These are phyloP conservation scores for Blastomyces silverae DNA, from an alignment of 2,329 filamentous ascomycete species.

Conservation along the genomic window DNA sequence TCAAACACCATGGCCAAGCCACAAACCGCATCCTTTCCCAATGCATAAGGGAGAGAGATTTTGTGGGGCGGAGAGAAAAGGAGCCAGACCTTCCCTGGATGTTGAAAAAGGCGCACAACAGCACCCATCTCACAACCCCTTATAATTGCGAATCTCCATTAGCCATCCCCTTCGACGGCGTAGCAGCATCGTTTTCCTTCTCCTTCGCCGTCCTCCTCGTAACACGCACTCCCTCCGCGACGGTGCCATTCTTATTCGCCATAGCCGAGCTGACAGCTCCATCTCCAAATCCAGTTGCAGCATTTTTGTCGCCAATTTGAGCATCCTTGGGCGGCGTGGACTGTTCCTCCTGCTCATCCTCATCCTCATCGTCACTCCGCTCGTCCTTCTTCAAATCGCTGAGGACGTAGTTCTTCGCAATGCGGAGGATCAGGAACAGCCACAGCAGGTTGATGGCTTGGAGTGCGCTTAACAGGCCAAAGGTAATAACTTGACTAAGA, in stretches of 20 bases:
- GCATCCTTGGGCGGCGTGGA: background rate
- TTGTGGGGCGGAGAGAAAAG: too few species aligned
- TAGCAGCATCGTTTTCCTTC: slow-evolving; percentile 23
- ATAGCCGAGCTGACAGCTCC: slow-evolving; percentile 15
- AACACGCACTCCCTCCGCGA: slow-evolving; percentile 11
- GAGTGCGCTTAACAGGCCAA: slow-evolving; percentile 39
- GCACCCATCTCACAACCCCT: background rate
- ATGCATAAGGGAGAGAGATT: too few species aligned
- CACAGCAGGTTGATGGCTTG: slow-evolving; percentile 45
- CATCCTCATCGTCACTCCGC: slow-evolving; percentile 42
- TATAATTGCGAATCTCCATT: background rate
- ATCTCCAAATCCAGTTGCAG: background rate
- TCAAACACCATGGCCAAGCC: too few species aligned
- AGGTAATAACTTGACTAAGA: slow-evolving; percentile 44
- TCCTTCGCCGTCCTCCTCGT: slow-evolving; percentile 26
- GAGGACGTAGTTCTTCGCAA: slow-evolving; percentile 40
- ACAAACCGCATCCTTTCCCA: too few species aligned
- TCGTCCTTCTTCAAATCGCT: slow-evolving; percentile 38
- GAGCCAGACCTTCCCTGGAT: background rate
- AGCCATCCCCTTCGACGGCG: slow-evolving; percentile 7
- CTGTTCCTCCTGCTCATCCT: slow-evolving; percentile 34
- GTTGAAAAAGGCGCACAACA: too few species aligned
- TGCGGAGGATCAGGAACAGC: slow-evolving; percentile 42
- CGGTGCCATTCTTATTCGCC: slow-evolving; percentile 23
- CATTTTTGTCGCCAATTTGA: background rate